Base-by-base conservation (phyloP, 371 early-diverging fungal species). In the Rhizopus delemar region DNA sequence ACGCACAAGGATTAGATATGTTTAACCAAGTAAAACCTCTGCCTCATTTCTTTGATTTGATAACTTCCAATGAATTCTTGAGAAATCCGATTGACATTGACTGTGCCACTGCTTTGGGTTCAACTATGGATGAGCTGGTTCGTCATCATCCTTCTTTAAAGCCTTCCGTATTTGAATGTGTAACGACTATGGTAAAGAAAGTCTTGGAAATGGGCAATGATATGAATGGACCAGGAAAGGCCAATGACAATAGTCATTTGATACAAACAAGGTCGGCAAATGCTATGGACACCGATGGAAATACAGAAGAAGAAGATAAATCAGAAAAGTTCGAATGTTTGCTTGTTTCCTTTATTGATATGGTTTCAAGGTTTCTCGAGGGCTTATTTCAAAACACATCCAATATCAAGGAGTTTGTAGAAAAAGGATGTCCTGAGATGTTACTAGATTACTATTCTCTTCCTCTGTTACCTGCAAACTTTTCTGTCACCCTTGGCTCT, bases 61-160 rank as follows among this genome's bases (percentile, higher is more conserved):
- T 98, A 64, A 88, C 89, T 0, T 81, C 85, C 3, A 75, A 81
- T 53, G 90, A 93, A 34, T 90, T 91, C 72, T 62, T 93, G 7
- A 83, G 87, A 8, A 81, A 85, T 3, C 80, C 95, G 34, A 80
- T 86, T 55, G 97, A 95, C 51, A 83, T 87, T 15, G 96, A 96
- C 46, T 83, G 90, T 33, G 86, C 94, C 0, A 83, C 89, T 8
- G 70, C 80, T 0, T 70, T 97, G 22, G 99, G 98, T 6, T 84
- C 84, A 36, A 85, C 91, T 2, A 82, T 98, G 73, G 99, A 98
- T 62, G 99, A 98, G 66, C 80, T 98, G 38, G 90, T 96, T 57
- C 89, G 99, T 8, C 99, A 98, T 74, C 96, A 96, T 60, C 97
- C 99, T 0, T 65, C 82, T 0, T 69, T 97, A 38, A 90, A 91